phyloP scores from a whole-genome alignment of 176 grass and related monocot species.

The Paspalum vaginatum region DNA sequence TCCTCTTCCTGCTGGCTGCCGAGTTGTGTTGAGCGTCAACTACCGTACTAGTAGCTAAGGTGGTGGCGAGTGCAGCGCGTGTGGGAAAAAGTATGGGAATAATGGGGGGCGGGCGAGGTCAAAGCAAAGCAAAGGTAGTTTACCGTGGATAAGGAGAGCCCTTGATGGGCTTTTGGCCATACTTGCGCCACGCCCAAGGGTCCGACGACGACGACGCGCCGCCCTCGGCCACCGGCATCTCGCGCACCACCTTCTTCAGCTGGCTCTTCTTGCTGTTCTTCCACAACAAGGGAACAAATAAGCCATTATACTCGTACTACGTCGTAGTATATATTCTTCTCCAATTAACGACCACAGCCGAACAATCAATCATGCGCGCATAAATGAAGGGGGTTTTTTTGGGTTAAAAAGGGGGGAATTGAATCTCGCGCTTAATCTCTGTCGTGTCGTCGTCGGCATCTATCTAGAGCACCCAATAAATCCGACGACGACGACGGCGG shows the following conservation, averaged over 20 bases:
- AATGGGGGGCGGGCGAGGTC: background rate
- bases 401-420: background rate
- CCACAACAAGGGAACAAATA: background rate
- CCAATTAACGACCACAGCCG: too few relatives aligned
- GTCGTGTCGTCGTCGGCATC: background rate
- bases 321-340: background rate
- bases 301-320: background rate
- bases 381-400: too few relatives aligned
- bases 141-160: constrained; percentile 97
- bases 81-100: background rate
- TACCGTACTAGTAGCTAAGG: too few relatives aligned
- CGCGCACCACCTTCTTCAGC: constrained; percentile 81
- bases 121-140: background rate
- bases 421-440: background rate
- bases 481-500: too few relatives aligned
- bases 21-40: too few relatives aligned
- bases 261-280: constrained; percentile 80
- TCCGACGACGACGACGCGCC: constrained; percentile 68
- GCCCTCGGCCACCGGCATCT: constrained; percentile 75
- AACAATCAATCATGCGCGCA: background rate
- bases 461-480: too few relatives aligned
- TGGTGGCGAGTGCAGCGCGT: constrained; percentile 14
- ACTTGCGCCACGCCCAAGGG: constrained; percentile 99
- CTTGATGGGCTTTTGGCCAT: constrained; percentile 99
- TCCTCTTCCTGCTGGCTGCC: too few relatives aligned